A percentile compares a stretch with the other conserved stretches of the same genome.
phyloP scores from a whole-genome alignment of 345 rosid genomes.

The Syzygium aromaticum region DNA sequence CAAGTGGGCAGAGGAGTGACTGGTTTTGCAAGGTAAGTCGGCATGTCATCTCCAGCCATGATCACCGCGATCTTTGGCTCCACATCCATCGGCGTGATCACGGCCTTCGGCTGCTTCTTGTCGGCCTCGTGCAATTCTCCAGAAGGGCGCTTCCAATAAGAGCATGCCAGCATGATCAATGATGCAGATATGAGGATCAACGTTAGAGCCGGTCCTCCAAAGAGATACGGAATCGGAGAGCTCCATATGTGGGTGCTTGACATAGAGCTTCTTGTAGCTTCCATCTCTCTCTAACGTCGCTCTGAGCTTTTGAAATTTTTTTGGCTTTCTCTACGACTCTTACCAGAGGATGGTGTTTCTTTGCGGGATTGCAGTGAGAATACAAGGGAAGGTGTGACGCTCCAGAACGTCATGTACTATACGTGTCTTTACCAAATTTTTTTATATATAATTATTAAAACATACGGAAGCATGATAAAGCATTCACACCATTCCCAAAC shows the following conservation, averaged over 20 bases:
- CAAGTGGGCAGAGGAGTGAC: not conserved
- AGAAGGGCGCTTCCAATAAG: not conserved
- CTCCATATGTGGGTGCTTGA: constrained; percentile 7
- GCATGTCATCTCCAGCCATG: constrained; percentile 34
- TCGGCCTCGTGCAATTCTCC: not conserved
- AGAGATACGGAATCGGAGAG: constrained; percentile 23
- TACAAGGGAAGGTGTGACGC: not conserved
- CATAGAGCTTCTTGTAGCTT: not conserved
- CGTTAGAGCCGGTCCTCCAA: constrained; percentile 16
- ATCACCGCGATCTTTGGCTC: constrained; percentile 23
- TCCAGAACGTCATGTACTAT: too few species aligned
- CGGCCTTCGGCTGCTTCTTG: not conserved
- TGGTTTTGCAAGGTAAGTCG: constrained; percentile 23
- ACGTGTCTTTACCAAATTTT: too few species aligned
- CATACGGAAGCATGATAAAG: too few species aligned
- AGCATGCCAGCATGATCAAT: constrained; percentile 16
- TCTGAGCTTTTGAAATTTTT: not conserved
- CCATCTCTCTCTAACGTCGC: not conserved
- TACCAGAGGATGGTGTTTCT: not conserved
- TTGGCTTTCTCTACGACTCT: not conserved
- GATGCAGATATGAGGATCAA: constrained; percentile 11
- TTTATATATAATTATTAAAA: too few species aligned
- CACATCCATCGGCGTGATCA: not conserved
- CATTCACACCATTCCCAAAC: too few species aligned
- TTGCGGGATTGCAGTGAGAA: not conserved